A percentile compares a stretch with the other conserved stretches of the same genome.
These are phyloP conservation scores for Cercospora sojina DNA, from an alignment of 2,329 filamentous ascomycete species.

Conservation along the genomic window DNA sequence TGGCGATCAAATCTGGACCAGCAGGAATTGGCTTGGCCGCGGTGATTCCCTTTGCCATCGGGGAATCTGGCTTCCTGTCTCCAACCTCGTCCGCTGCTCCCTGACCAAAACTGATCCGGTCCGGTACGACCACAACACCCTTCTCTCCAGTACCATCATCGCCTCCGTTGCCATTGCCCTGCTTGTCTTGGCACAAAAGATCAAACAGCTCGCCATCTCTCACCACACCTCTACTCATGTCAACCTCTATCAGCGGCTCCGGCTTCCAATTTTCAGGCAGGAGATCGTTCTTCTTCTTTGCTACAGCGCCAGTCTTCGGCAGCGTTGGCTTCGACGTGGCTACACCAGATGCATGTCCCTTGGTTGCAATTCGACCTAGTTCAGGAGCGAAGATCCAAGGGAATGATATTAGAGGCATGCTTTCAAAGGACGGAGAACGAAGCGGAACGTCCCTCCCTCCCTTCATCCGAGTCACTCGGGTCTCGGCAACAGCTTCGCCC, in stretches of 20 bases:
- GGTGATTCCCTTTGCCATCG: neutral
- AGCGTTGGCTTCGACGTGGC: slow-evolving; percentile 19
- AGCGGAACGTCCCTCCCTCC: slow-evolving; percentile 42
- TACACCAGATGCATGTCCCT: slow-evolving; percentile 5
- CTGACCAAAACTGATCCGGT: neutral
- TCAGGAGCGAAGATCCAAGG: slow-evolving; percentile 84
- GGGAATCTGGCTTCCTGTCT: neutral
- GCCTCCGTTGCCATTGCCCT: neutral
- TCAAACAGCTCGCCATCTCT: slow-evolving; percentile 25
- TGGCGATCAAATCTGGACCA: neutral
- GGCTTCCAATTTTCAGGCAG: slow-evolving; percentile 20
- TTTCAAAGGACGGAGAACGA: slow-evolving; percentile 45
- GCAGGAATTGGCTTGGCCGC: neutral
- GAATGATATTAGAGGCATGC: slow-evolving; percentile 84
- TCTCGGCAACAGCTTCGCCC: slow-evolving; percentile 57
- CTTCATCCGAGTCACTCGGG: slow-evolving; percentile 41
- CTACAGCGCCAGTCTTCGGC: slow-evolving; percentile 13
- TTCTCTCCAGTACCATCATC: neutral
- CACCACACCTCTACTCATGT: slow-evolving; percentile 14
- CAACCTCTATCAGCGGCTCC: slow-evolving; percentile 22
- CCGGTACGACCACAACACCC: slow-evolving; percentile 4
- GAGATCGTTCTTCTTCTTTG: slow-evolving; percentile 16
- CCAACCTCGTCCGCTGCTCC: neutral
- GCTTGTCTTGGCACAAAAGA: neutral
- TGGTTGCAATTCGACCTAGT: slow-evolving; percentile 66